Conservation (phyloP, 2,329 filamentous ascomycete species). For the Boeremia exigua region DNA sequence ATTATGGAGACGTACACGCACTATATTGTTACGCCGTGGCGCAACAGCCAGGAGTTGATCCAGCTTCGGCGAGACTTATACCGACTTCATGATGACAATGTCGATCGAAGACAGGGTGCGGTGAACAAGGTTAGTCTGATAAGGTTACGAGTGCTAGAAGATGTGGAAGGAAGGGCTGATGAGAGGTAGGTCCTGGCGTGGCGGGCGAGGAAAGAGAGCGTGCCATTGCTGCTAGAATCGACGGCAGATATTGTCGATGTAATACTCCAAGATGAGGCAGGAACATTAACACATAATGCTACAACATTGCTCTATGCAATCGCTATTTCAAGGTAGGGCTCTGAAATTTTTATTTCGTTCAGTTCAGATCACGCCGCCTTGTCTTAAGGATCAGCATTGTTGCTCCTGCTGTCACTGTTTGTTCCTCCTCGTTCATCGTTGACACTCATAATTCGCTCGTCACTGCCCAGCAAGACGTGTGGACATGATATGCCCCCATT, state of each 20-base stretch:
- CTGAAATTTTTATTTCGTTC: neutral
- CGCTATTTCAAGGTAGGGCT: conserved; percentile 72
- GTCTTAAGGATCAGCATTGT: no score
- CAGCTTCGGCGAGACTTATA: conserved; percentile 71
- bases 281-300: conserved; percentile 61
- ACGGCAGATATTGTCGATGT: conserved; percentile 76
- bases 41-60: conserved; percentile 69
- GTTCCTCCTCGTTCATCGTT: no score
- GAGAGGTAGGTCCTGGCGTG: conserved; percentile 42
- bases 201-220: conserved; percentile 37
- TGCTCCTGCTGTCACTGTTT: no score
- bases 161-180: conserved; percentile 22
- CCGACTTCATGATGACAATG: conserved; percentile 38
- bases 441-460: no score
- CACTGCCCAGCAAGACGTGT: no score
- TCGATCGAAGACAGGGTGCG: conserved; percentile 42
- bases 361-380: no score
- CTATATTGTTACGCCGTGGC: conserved; percentile 78
- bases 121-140: conserved; percentile 47
- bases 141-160: neutral
- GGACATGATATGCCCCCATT: no score
- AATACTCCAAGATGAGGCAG: conserved; percentile 65
- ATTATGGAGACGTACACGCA: conserved; percentile 23
- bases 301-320: conserved; percentile 74
- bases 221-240: conserved; percentile 80